Evolutionary conservation across 352 stramenopile genomes (phyloP).

Genomic region (Blastocystis hominis): DNA sequence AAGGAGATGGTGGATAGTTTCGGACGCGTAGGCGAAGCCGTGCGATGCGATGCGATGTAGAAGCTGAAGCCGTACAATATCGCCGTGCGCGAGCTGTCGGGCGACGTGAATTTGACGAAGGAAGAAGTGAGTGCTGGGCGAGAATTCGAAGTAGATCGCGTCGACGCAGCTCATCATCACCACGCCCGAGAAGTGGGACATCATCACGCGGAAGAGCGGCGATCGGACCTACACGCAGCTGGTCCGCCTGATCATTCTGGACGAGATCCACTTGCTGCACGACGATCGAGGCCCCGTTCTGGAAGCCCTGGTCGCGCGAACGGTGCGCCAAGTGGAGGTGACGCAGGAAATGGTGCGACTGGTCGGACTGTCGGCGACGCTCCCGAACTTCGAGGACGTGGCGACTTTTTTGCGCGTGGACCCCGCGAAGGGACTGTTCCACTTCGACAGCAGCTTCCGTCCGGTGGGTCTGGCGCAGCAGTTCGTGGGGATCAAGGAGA

Average conservation of each 20-base stretch:
- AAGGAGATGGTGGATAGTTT: conserved; percentile 98
- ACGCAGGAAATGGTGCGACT: conserved; percentile 89
- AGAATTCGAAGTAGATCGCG: conserved; percentile 67
- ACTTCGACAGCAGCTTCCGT: conserved; percentile 97
- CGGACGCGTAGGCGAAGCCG: conserved; percentile 71
- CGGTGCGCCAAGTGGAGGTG: conserved; percentile 90
- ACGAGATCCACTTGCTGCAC: conserved; percentile 98
- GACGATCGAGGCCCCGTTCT: conserved; percentile 93
- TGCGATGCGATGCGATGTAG: conserved; percentile 61
- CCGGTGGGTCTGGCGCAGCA: conserved; percentile 95
- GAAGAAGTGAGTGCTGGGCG: conserved; percentile 68
- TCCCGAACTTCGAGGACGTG: conserved; percentile 98
- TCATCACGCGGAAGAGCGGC: conserved; percentile 94
- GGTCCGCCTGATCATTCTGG: conserved; percentile 94
- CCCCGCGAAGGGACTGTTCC: conserved; percentile 91
- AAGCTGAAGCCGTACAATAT: conserved; percentile 74
- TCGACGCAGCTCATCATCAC: conserved; percentile 98
- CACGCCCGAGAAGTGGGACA: conserved; percentile 99
- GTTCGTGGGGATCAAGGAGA: conserved; percentile 97
- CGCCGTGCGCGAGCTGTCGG: conserved; percentile 88
- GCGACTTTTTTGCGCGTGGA: conserved; percentile 93
- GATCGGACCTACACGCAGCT: conserved; percentile 94
- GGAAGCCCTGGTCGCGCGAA: conserved; percentile 89
- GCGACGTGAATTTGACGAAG: conserved; percentile 90
- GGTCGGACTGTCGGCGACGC: conserved; percentile 90